Conservation (phyloP, 352 stramenopile genomes). For the Elongisporangium undulatum region DNA sequence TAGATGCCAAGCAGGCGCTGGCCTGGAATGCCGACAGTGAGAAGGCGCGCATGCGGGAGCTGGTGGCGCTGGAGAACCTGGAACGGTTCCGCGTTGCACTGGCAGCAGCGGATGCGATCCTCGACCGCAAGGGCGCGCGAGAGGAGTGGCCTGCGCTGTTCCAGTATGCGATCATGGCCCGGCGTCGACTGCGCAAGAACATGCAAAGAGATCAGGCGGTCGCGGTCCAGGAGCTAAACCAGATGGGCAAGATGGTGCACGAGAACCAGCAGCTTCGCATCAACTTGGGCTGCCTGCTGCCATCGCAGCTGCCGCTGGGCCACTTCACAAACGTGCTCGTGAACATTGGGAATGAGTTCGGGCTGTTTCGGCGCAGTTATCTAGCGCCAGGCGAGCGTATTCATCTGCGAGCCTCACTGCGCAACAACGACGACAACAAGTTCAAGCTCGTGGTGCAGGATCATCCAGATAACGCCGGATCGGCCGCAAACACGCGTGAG, state of each 20-base stretch:
- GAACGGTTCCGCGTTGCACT: slow-evolving; percentile 70
- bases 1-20: slow-evolving; percentile 54
- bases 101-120: slow-evolving; percentile 32
- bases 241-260: slow-evolving; percentile 74
- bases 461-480: slow-evolving; percentile 8
- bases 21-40: slow-evolving; percentile 51
- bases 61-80: slow-evolving; percentile 72
- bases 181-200: slow-evolving; percentile 50
- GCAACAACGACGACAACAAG: slow-evolving; percentile 19
- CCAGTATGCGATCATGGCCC: slow-evolving; percentile 47
- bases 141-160: slow-evolving; percentile 25
- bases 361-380: slow-evolving; percentile 63
- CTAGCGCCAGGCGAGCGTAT: slow-evolving; percentile 34
- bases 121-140: slow-evolving; percentile 15
- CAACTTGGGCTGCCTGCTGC: slow-evolving; percentile 71
- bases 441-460: slow-evolving; percentile 26
- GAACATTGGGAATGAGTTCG: slow-evolving; percentile 84
- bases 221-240: slow-evolving; percentile 38
- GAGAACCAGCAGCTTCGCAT: slow-evolving; percentile 74
- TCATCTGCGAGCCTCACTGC: slow-evolving; percentile 43
- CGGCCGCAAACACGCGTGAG: slow-evolving; percentile 6
- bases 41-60: slow-evolving; percentile 55
- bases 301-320: slow-evolving; percentile 39
- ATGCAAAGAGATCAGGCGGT: slow-evolving; percentile 44
- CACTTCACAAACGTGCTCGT: slow-evolving; percentile 58